Percentiles rank a stretch among this genome's conserved stretches.
Conservation (phyloP, 1,284 basidiomycete genomes). For the Rugosomyces carneus region DNA sequence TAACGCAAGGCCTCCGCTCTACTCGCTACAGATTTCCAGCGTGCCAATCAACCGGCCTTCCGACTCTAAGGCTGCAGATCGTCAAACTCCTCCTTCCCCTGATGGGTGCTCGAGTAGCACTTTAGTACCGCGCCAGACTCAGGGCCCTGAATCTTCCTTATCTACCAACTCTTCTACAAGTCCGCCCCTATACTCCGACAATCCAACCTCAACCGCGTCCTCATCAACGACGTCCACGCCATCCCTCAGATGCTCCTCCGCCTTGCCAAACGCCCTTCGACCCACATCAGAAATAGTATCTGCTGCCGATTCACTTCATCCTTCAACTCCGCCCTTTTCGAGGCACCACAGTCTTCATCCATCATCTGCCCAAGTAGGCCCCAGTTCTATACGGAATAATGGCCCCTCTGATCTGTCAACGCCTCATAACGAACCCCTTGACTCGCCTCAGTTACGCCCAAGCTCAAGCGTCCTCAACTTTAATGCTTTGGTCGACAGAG, state of each 20-base stretch:
- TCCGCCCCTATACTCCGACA: constrained; percentile 10
- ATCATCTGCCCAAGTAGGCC: background rate
- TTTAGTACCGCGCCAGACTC: background rate
- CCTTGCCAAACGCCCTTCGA: background rate
- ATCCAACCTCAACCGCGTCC: background rate
- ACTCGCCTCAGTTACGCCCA: constrained; percentile 1
- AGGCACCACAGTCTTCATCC: background rate
- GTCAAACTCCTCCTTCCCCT: background rate
- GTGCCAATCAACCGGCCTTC: background rate
- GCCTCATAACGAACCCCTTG: background rate
- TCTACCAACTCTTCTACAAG: background rate
- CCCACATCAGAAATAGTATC: background rate
- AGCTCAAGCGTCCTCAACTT: constrained; percentile 27
- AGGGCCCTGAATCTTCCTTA: background rate
- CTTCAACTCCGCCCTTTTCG: constrained; percentile 3
- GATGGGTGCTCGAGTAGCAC: background rate
- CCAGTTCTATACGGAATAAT: background rate
- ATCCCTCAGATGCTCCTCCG: background rate
- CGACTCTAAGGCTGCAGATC: background rate
- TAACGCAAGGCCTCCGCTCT: constrained; percentile 1
- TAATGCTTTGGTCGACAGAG: constrained; percentile 55
- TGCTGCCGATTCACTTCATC: background rate
- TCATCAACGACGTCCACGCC: background rate
- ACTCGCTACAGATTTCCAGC: background rate
- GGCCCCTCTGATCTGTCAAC: constrained; percentile 8